Conservation (phyloP, 2,329 filamentous ascomycete genomes). For the Diaporthe humulicola region DNA sequence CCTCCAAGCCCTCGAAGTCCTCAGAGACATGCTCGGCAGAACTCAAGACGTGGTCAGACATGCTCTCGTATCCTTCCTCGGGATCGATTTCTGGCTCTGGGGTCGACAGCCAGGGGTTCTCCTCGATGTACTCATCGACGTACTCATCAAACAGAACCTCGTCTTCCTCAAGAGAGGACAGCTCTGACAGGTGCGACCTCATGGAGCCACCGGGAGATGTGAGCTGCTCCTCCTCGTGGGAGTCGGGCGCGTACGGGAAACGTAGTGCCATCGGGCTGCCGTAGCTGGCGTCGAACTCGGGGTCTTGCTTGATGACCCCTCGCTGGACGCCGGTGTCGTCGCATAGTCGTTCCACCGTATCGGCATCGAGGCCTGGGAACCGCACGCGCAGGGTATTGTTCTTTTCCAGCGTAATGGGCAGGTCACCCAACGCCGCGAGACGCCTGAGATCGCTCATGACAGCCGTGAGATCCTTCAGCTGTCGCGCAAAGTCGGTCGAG, state of each 20-base stretch:
- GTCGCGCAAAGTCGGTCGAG: constrained; percentile 88
- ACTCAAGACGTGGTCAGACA: constrained; percentile 60
- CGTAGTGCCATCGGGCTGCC: constrained; percentile 82
- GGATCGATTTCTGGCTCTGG: constrained; percentile 47
- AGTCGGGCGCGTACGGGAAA: constrained; percentile 85
- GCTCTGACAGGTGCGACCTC: constrained; percentile 53
- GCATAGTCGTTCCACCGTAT: constrained; percentile 85
- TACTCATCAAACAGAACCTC: constrained; percentile 56
- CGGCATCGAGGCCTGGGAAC: constrained; percentile 90
- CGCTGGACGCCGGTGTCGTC: constrained; percentile 87
- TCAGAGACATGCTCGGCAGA: constrained; percentile 60
- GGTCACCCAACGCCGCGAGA: constrained; percentile 82
- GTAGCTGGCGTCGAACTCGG: constrained; percentile 75
- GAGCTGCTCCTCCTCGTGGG: constrained; percentile 48
- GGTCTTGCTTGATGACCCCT: constrained; percentile 83
- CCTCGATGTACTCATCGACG: constrained; percentile 55
- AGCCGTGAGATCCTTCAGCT: constrained; percentile 84
- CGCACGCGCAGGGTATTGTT: constrained; percentile 80
- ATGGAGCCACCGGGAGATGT: constrained; percentile 64
- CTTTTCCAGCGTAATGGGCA: constrained; percentile 82
- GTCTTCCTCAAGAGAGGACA: constrained; percentile 55
- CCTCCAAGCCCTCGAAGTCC: constrained; percentile 68
- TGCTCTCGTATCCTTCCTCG: constrained; percentile 63
- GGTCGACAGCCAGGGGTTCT: constrained; percentile 62
- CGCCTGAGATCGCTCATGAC: constrained; percentile 86